Evolutionary conservation across 2,329 filamentous ascomycete species (phyloP), one percentile per base, ranked within the genome.

Genomic region (Trichoderma arundinaceum): DNA sequence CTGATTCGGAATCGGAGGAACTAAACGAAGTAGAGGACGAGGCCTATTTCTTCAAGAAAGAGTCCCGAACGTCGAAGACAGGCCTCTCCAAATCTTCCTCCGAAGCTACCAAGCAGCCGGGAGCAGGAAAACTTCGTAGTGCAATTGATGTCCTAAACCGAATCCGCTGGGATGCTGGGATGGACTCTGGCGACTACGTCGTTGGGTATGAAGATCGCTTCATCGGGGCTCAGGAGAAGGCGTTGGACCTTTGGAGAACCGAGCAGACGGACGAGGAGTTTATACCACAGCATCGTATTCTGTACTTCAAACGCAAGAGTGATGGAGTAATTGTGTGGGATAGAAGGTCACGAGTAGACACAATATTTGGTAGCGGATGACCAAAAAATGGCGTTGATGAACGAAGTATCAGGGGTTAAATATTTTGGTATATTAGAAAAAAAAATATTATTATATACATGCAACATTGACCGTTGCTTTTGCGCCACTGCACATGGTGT

Each of bases 231-330:
- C 80, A 79, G 69, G 86, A 89, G 74, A 83, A 82, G 68, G 72
- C 79, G 1, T 74, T 88, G 5, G 82, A 82, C 59, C 76, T 79
- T 35, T 89, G 87, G 87, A 87, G 85, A 77, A 79, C 77, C 15
- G 86, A 88, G 71, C 83, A 85, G 74, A 88, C 86, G 38, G 83
- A 89, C 68, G 86, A 89, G 66, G 87, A 89, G 74, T 90, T 88
- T 71, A 88, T 90, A 64, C 87, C 87, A 7, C 85, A 88, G 74
- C 86, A 89, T 71, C 80, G 87, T 15, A 86, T 89, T 68, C 72
- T 87, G 64, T 88, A 87, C 73, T 89, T 89, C 71, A 86, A 82
- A 74, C 78, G 82, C 10, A 81, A 75, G 72, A 83, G 80, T 65
- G 84, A 86, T 66, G 79, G 79, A 0, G 73, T 72, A 4, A 74